phyloP scores from a whole-genome alignment of 495 filamentous ascomycete species.

The Tuber indicum region DNA sequence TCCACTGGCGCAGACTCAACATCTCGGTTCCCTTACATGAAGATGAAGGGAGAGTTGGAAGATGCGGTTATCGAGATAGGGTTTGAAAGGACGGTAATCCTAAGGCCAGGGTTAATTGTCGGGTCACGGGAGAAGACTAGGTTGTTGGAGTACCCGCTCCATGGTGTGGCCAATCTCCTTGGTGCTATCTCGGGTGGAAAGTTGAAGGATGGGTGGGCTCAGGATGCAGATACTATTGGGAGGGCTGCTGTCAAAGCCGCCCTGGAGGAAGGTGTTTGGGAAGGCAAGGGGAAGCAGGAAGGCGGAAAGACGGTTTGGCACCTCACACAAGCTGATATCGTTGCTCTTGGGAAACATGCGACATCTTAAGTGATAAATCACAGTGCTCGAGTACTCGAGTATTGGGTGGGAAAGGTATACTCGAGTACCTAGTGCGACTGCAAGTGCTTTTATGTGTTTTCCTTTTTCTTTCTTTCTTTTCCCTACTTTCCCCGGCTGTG shows the following conservation, averaged over 20 bases:
- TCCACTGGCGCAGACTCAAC: constrained; percentile 48
- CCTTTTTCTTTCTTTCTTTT: background rate
- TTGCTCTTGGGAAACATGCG: constrained; percentile 45
- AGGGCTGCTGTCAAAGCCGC: constrained; percentile 61
- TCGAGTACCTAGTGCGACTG: background rate
- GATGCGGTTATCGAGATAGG: constrained; percentile 62
- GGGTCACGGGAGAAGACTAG: constrained; percentile 59
- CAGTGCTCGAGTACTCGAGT: background rate
- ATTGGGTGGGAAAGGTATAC: background rate
- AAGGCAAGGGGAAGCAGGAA: constrained; percentile 44
- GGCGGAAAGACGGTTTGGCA: constrained; percentile 50
- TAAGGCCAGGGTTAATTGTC: constrained; percentile 69
- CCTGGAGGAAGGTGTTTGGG: constrained; percentile 44
- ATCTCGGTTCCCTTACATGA: constrained; percentile 52
- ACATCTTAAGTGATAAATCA: background rate
- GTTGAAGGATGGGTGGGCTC: constrained; percentile 60
- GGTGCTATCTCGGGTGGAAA: constrained; percentile 45
- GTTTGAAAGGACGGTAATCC: constrained; percentile 67
- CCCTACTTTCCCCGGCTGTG: background rate
- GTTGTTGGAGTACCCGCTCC: constrained; percentile 47
- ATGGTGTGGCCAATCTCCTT: constrained; percentile 50
- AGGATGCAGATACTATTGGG: constrained; percentile 69
- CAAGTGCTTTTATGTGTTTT: background rate
- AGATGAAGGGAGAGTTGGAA: constrained; percentile 79
- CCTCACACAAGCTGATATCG: constrained; percentile 48